A percentile compares a stretch with the other conserved stretches of the same genome.
Evolutionary conservation across 2,329 filamentous ascomycete species (phyloP).

Genomic region (Fusarium cicatricum): DNA sequence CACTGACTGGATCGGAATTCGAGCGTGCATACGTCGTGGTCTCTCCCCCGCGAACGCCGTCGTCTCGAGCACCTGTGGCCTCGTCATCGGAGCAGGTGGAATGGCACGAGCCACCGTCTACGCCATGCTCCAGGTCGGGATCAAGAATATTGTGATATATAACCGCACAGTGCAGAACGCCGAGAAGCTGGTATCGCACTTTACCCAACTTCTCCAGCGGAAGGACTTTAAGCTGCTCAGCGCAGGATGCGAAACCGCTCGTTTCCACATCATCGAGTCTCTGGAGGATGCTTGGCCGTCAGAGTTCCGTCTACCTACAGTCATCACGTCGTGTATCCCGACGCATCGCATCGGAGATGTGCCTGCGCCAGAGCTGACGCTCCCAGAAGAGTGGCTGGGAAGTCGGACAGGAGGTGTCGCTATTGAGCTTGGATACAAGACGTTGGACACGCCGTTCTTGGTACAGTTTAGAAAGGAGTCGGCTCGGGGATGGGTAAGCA

Average conservation of each 20-base stretch:
- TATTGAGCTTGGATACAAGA: slow-evolving; percentile 78
- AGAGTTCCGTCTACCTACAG: slow-evolving; percentile 70
- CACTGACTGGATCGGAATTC: slow-evolving; percentile 83
- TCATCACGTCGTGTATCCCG: slow-evolving; percentile 80
- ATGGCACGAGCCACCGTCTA: slow-evolving; percentile 84
- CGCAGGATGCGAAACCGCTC: slow-evolving; percentile 53
- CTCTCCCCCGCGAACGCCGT: slow-evolving; percentile 76
- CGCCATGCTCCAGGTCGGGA: slow-evolving; percentile 79
- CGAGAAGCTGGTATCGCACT: slow-evolving; percentile 72
- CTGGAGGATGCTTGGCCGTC: slow-evolving; percentile 71
- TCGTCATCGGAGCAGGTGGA: slow-evolving; percentile 73
- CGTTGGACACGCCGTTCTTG: slow-evolving; percentile 74
- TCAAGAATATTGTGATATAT: slow-evolving; percentile 77
- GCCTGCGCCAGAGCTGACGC: slow-evolving; percentile 73
- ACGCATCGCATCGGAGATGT: slow-evolving; percentile 70
- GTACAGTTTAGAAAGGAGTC: slow-evolving; percentile 69
- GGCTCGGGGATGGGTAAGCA: slow-evolving; percentile 73
- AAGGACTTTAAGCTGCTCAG: slow-evolving; percentile 54
- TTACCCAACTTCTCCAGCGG: slow-evolving; percentile 63
- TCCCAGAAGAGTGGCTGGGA: slow-evolving; percentile 74
- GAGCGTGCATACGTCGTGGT: slow-evolving; percentile 75
- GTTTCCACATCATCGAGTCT: slow-evolving; percentile 66
- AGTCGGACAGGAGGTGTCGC: slow-evolving; percentile 80
- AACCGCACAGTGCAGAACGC: slow-evolving; percentile 76
- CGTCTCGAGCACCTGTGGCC: slow-evolving; percentile 60